These are phyloP conservation scores for Skeletonema tropicum DNA, from an alignment of 108 stramenopile genomes.

Conservation along the genomic window DNA sequence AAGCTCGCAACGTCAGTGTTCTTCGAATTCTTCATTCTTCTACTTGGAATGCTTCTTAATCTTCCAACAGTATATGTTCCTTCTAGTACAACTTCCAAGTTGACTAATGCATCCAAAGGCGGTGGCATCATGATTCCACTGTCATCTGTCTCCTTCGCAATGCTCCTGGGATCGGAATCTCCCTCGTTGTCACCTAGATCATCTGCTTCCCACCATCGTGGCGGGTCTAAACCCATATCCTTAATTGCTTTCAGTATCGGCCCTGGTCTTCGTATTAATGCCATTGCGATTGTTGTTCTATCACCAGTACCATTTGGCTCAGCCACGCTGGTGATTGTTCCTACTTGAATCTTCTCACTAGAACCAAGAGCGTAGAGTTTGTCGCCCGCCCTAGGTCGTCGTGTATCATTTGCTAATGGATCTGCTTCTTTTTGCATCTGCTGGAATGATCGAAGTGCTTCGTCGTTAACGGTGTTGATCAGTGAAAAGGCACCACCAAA, in stretches of 20 bases:
- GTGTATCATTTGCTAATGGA: constrained; percentile 55
- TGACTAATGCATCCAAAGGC: constrained; percentile 75
- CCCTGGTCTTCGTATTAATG: constrained; percentile 63
- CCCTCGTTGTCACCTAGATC: constrained; percentile 8
- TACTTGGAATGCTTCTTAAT: constrained; percentile 55
- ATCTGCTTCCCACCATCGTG: constrained; percentile 41
- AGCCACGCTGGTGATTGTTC: constrained; percentile 73
- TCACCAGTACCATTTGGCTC: constrained; percentile 77
- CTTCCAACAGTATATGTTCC: constrained; percentile 72
- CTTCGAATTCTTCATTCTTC: constrained; percentile 21
- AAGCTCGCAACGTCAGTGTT: constrained; percentile 29
- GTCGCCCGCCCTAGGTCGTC: constrained; percentile 60
- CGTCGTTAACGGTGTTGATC: constrained; percentile 26
- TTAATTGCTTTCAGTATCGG: constrained; percentile 72
- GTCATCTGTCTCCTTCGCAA: constrained; percentile 16
- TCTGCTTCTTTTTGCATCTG: constrained; percentile 40
- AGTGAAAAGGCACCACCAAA: constrained; percentile 25
- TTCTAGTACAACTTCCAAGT: constrained; percentile 75
- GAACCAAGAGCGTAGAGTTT: constrained; percentile 76
- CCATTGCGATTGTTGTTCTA: constrained; percentile 58
- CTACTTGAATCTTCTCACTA: constrained; percentile 68
- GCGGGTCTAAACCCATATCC: constrained; percentile 59
- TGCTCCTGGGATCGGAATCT: constrained; percentile 1
- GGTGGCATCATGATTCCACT: constrained; percentile 70
- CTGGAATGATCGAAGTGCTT: constrained; percentile 26